Evolutionary conservation across 768 basidiomycete species (phyloP).

Genomic region (Coprinopsis cinerea): DNA sequence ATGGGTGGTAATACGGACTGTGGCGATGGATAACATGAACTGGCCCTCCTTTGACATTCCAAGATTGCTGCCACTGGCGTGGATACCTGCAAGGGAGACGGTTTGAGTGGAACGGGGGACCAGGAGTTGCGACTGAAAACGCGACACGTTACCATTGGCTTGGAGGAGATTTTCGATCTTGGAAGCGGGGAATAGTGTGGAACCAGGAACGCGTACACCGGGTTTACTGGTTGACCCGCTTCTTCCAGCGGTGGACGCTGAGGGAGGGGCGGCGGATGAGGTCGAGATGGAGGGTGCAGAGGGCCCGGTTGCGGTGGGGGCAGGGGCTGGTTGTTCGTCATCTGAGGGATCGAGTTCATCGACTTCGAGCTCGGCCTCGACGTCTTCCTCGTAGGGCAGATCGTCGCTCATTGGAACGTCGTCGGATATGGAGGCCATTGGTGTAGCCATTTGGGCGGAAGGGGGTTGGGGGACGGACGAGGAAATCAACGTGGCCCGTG

Average conservation of each 20-base stretch:
- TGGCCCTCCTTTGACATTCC: slow-evolving; percentile 71
- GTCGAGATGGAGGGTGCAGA: too few relatives aligned
- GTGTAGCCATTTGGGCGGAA: neutral
- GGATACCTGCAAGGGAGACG: slow-evolving; percentile 6
- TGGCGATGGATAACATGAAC: slow-evolving; percentile 70
- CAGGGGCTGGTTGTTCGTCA: slow-evolving; percentile 23
- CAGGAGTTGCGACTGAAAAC: neutral
- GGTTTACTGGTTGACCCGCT: slow-evolving; percentile 18
- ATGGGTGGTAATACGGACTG: slow-evolving; percentile 38
- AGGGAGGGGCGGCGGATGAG: too few relatives aligned
- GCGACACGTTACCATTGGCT: slow-evolving; percentile 58
- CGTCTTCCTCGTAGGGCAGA: slow-evolving; percentile 36
- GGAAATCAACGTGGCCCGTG: neutral
- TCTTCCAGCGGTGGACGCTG: too few relatives aligned
- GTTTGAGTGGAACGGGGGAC: neutral
- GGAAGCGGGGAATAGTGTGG: slow-evolving; percentile 58
- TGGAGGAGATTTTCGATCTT: slow-evolving; percentile 74
- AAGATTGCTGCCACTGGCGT: slow-evolving; percentile 38
- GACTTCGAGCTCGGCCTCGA: slow-evolving; percentile 58
- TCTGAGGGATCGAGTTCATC: slow-evolving; percentile 60
- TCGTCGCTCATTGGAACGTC: slow-evolving; percentile 14
- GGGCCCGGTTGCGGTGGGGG: slow-evolving; percentile 10
- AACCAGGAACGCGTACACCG: slow-evolving; percentile 51
- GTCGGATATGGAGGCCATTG: slow-evolving; percentile 8
- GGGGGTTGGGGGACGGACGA: neutral